Conservation (phyloP, 208 protist species). For the Trypanosoma avium region DNA sequence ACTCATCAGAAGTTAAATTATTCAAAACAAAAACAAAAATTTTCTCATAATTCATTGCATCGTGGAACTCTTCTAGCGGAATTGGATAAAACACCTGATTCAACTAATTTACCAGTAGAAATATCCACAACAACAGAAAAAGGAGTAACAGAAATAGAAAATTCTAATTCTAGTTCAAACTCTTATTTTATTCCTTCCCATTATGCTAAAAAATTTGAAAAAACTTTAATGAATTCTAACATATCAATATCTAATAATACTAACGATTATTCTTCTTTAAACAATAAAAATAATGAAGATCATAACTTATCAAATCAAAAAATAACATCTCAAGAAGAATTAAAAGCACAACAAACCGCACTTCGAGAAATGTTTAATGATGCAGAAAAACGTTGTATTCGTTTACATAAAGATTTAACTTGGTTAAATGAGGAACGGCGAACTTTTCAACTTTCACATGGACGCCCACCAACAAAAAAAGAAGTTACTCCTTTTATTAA, state of each 20-base stretch:
- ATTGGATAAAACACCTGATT: slow-evolving; percentile 6
- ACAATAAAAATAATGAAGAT: background rate
- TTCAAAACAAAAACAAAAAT: no score
- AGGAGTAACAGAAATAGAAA: background rate
- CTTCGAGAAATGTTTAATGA: slow-evolving; percentile 44
- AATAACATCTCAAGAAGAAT: slow-evolving; percentile 4
- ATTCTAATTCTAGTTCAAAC: no score
- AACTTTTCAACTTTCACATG: slow-evolving; percentile 56
- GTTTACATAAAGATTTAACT: slow-evolving; percentile 47
- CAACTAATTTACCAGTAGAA: background rate
- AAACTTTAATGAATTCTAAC: slow-evolving; percentile 28
- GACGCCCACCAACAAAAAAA: slow-evolving; percentile 28
- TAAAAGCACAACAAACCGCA: slow-evolving; percentile 30
- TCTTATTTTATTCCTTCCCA: slow-evolving; percentile 30
- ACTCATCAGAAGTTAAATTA: no score
- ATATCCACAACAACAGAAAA: background rate
- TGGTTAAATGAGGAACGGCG: slow-evolving; percentile 50
- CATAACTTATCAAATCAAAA: background rate
- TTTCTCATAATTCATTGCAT: background rate
- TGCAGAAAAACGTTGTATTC: slow-evolving; percentile 36
- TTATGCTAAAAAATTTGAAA: slow-evolving; percentile 20
- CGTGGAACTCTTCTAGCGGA: slow-evolving; percentile 20
- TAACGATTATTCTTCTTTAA: background rate
- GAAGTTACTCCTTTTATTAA: slow-evolving; percentile 59
- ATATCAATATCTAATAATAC: no score